phyloP scores from a whole-genome alignment of 108 stramenopile genomes.

The Fragilaria radians region DNA sequence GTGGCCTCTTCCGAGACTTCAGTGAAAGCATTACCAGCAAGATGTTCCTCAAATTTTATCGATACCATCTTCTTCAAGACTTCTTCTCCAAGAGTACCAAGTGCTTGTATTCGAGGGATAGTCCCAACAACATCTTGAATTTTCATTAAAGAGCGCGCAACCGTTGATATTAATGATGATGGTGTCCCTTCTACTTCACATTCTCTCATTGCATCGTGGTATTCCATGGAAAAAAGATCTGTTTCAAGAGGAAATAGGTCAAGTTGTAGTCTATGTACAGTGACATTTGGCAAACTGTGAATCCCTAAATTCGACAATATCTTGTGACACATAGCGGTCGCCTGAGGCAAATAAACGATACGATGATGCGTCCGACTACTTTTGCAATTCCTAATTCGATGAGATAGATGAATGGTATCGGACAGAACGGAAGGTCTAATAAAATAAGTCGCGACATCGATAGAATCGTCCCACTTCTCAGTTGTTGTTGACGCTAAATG shows the following conservation, averaged over 20 bases:
- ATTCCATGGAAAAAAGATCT: constrained; percentile 42
- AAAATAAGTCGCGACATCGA: constrained; percentile 51
- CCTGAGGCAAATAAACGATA: constrained; percentile 44
- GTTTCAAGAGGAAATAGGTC: constrained; percentile 47
- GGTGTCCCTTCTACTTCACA: constrained; percentile 56
- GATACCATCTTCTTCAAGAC: constrained; percentile 59
- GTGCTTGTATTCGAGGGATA: constrained; percentile 63
- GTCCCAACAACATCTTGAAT: constrained; percentile 64
- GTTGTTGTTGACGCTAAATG: not conserved
- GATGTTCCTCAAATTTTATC: constrained; percentile 59
- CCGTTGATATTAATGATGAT: constrained; percentile 42
- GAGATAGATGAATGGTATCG: constrained; percentile 17
- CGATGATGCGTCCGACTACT: constrained; percentile 22
- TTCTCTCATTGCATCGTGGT: constrained; percentile 25
- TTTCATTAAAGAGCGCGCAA: constrained; percentile 63
- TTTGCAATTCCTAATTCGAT: not conserved
- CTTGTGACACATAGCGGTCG: constrained; percentile 22
- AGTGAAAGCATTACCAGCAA: not conserved
- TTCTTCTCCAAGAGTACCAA: constrained; percentile 65
- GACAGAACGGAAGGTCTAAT: constrained; percentile 18
- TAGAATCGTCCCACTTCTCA: constrained; percentile 10
- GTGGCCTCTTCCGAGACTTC: constrained; percentile 17
- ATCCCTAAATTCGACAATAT: not conserved
- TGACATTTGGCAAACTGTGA: constrained; percentile 16
- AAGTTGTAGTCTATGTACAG: constrained; percentile 32